Evolutionary conservation across 2,329 filamentous ascomycete species (phyloP).

Genomic region (Ceratocystis ficicola): DNA sequence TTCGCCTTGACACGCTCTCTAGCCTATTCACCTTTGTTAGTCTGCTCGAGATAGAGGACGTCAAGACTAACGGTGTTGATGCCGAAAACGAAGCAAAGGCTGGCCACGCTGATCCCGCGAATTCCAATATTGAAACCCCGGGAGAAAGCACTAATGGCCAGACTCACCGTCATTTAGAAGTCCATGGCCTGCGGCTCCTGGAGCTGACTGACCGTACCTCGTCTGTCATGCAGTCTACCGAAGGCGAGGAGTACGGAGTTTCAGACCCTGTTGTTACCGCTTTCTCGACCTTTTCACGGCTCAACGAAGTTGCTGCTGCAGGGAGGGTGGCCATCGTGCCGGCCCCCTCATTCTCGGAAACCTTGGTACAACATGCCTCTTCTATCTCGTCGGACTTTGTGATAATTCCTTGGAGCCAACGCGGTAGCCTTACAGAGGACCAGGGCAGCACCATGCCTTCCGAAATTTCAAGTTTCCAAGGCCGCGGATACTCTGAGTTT

Average conservation of each 20-base stretch:
- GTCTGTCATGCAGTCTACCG: slow-evolving; percentile 86
- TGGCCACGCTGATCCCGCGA: neutral
- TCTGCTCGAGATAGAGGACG: slow-evolving; percentile 42
- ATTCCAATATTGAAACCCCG: slow-evolving; percentile 14
- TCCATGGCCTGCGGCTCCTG: slow-evolving; percentile 74
- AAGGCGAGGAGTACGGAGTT: slow-evolving; percentile 62
- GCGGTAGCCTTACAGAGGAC: slow-evolving; percentile 60
- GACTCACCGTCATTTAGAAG: slow-evolving; percentile 42
- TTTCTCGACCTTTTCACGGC: slow-evolving; percentile 75
- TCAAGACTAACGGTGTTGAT: slow-evolving; percentile 20
- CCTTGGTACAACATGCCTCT: slow-evolving; percentile 56
- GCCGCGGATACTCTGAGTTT: slow-evolving; percentile 53
- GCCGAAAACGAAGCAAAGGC: slow-evolving; percentile 22
- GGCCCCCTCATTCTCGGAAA: slow-evolving; percentile 65
- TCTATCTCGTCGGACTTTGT: slow-evolving; percentile 62
- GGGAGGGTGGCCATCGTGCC: slow-evolving; percentile 72
- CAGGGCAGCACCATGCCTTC: slow-evolving; percentile 26
- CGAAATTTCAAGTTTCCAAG: slow-evolving; percentile 16
- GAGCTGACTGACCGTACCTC: slow-evolving; percentile 87
- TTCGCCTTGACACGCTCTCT: slow-evolving; percentile 74
- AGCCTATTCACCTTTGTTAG: slow-evolving; percentile 72
- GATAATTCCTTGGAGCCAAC: slow-evolving; percentile 82
- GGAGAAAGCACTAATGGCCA: neutral
- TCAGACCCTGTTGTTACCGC: slow-evolving; percentile 65
- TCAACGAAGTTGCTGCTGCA: slow-evolving; percentile 71